Conservation (phyloP, 2,329 filamentous ascomycete species). For the Aspergillus candidus region DNA sequence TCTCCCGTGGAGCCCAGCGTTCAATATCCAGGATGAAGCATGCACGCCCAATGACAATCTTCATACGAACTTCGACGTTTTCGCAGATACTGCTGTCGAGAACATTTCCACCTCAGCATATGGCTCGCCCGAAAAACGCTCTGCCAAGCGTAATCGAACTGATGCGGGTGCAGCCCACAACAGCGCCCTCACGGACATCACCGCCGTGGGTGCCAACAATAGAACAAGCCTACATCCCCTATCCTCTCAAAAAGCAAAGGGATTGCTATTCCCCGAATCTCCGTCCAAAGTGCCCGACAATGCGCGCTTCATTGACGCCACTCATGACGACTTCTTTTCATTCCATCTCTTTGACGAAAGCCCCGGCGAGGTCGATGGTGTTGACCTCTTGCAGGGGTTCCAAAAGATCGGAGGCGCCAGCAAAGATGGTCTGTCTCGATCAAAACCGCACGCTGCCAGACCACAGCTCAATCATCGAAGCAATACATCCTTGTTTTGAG, state of each 20-base stretch:
- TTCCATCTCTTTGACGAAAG: conserved; percentile 44
- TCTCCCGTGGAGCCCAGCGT: conserved; percentile 43
- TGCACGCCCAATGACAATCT: conserved; percentile 37
- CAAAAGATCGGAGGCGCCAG: conserved; percentile 40
- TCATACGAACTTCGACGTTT: conserved; percentile 52
- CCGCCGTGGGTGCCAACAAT: conserved; percentile 32
- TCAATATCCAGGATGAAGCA: conserved; percentile 47
- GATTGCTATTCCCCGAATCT: conserved; percentile 33
- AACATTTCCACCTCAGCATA: conserved; percentile 34
- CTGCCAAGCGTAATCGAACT: conserved; percentile 45
- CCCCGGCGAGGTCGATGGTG: conserved; percentile 38
- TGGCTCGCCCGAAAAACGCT: conserved; percentile 53
- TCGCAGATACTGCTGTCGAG: conserved; percentile 39
- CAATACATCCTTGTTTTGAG: conserved; percentile 31
- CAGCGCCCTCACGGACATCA: conserved; percentile 46
- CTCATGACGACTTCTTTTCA: conserved; percentile 43
- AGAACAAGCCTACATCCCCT: conserved; percentile 29
- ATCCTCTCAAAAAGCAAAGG: conserved; percentile 29
- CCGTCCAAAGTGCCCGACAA: conserved; percentile 34
- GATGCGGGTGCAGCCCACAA: conserved; percentile 46
- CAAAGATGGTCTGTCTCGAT: conserved; percentile 29
- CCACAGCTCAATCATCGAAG: conserved; percentile 28
- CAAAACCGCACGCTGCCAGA: conserved; percentile 25
- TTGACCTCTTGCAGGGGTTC: conserved; percentile 44
- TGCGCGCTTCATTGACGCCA: conserved; percentile 29